Conservation (phyloP, 495 filamentous ascomycete genomes). For the Trichocladium antarcticum region DNA sequence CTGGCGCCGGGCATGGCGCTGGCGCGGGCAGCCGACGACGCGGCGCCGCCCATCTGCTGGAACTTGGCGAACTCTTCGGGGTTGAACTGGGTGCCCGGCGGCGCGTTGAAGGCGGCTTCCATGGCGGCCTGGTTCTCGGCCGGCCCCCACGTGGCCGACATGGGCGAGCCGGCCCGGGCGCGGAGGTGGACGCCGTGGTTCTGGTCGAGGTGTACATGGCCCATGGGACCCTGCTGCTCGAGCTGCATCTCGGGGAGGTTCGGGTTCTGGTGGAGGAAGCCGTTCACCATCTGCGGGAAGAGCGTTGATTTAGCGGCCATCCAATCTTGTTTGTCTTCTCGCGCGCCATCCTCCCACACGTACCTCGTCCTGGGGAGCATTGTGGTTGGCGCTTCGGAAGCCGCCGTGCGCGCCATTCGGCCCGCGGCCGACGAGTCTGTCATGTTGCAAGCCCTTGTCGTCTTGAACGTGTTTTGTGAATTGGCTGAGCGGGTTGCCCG, state of each 20-base stretch:
- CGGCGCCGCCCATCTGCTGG: constrained; percentile 53
- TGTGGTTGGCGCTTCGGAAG: constrained; percentile 33
- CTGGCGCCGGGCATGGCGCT: constrained; percentile 41
- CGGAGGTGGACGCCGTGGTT: constrained; percentile 21
- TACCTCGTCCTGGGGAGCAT: constrained; percentile 39
- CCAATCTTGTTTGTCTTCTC: not conserved
- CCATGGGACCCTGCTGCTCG: constrained; percentile 28
- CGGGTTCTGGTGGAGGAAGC: constrained; percentile 67
- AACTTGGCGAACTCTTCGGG: constrained; percentile 80
- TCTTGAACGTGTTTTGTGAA: constrained; percentile 91
- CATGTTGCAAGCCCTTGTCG: constrained; percentile 87
- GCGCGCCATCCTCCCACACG: constrained; percentile 5
- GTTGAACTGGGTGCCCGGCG: constrained; percentile 53
- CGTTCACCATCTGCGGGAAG: constrained; percentile 70
- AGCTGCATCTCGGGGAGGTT: constrained; percentile 35
- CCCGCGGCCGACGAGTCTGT: constrained; percentile 65
- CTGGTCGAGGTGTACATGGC: constrained; percentile 32
- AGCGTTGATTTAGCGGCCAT: not conserved
- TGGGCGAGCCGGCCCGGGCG: constrained; percentile 20
- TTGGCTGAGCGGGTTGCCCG: constrained; percentile 89
- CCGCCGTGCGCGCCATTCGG: constrained; percentile 37
- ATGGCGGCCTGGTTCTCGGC: constrained; percentile 56
- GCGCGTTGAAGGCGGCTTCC: constrained; percentile 63
- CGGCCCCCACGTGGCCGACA: constrained; percentile 43
- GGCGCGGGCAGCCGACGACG: constrained; percentile 18